phyloP scores from a whole-genome alignment of 2,329 filamentous ascomycete genomes.

The Penicillium sp. region DNA sequence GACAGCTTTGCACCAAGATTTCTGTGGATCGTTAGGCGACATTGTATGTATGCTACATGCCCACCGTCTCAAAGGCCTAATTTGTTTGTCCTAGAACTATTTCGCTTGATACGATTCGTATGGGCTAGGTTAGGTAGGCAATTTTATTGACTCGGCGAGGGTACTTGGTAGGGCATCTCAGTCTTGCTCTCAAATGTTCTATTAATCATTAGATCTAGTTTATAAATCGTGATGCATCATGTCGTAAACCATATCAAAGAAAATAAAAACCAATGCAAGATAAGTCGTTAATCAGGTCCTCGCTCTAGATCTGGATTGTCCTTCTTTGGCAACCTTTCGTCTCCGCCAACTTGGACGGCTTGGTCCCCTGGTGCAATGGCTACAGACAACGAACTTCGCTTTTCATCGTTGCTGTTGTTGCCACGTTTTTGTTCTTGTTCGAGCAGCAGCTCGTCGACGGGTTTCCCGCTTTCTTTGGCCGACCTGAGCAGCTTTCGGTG shows the following conservation, averaged over 20 bases:
- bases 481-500: conserved; percentile 51
- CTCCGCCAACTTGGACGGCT: not conserved
- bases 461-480: conserved; percentile 50
- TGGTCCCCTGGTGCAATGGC: not conserved
- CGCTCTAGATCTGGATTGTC: conserved; percentile 1
- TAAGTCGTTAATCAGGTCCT: not conserved
- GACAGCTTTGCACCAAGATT: too few relatives aligned
- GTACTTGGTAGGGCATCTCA: too few relatives aligned
- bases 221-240: not conserved
- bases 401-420: not conserved
- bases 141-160: too few relatives aligned
- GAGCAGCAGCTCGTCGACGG: conserved; percentile 53
- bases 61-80: too few relatives aligned
- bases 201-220: too few relatives aligned
- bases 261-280: not conserved
- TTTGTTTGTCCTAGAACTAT: too few relatives aligned
- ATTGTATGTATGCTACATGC: too few relatives aligned
- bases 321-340: not conserved
- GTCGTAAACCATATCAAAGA: not conserved
- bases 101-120: too few relatives aligned
- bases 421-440: not conserved
- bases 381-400: not conserved
- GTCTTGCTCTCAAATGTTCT: too few relatives aligned
- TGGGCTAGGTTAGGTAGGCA: too few relatives aligned
- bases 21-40: too few relatives aligned